Evolutionary conservation across 345 rosid species (phyloP).

Genomic region (Linum lewisii): DNA sequence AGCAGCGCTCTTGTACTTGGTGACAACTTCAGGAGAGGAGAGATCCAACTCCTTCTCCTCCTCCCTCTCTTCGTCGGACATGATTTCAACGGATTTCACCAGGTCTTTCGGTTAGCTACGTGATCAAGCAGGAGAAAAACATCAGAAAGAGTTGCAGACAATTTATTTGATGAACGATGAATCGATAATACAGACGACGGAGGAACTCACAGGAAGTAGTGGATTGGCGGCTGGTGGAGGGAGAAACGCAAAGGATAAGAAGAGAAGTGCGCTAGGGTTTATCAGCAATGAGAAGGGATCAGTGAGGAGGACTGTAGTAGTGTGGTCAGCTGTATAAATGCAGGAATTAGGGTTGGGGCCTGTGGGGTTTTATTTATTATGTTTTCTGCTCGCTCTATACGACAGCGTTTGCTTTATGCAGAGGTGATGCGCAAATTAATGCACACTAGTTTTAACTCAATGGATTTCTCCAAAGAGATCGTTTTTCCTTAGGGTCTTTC

Average conservation of each 20-base stretch:
- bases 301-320: background rate
- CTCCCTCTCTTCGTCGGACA: constrained; percentile 98
- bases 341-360: background rate
- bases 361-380: no score
- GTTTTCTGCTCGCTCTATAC: background rate
- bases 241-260: background rate
- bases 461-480: no score
- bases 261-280: background rate
- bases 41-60: constrained; percentile 99
- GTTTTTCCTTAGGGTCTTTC: no score
- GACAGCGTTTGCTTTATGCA: background rate
- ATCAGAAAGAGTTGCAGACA: background rate
- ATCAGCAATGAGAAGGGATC: background rate
- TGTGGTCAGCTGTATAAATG: background rate
- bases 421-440: no score
- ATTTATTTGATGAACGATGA: no score
- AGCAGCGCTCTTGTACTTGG: constrained; percentile 92
- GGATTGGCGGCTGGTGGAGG: background rate
- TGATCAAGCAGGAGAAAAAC: background rate
- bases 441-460: no score
- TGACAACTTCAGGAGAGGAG: constrained; percentile 82
- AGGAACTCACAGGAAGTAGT: background rate
- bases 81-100: constrained; percentile 23
- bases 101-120: background rate
- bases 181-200: background rate